phyloP scores from a whole-genome alignment of 129 eudicot species.

The Glebionis coronaria region DNA sequence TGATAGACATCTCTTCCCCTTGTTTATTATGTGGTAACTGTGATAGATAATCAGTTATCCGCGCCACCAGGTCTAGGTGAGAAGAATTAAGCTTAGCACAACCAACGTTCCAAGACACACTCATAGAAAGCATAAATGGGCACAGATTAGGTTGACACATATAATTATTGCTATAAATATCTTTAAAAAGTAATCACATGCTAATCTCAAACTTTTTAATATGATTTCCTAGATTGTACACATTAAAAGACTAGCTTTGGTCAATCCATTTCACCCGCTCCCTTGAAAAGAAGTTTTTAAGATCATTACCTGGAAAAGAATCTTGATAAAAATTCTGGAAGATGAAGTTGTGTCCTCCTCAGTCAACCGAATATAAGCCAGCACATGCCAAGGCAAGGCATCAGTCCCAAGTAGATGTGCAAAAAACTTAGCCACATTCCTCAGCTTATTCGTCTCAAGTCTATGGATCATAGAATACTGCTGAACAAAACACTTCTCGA shows the following conservation, averaged over 20 bases:
- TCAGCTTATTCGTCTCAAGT: conserved; percentile 83
- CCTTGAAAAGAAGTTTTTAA: not conserved
- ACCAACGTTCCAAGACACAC: too few relatives aligned
- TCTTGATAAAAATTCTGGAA: conserved; percentile 89
- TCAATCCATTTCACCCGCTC: too few relatives aligned
- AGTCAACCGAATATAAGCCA: conserved; percentile 80
- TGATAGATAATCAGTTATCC: not conserved
- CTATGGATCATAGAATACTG: conserved; percentile 97
- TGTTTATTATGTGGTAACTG: not conserved
- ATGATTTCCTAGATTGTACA: too few relatives aligned
- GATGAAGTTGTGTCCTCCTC: conserved; percentile 96
- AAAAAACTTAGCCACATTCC: conserved; percentile 91
- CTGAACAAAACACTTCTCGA: conserved; percentile 83
- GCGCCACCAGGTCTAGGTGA: not conserved
- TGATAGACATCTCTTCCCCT: too few relatives aligned
- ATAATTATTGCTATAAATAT: too few relatives aligned
- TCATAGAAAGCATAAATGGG: too few relatives aligned
- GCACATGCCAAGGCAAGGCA: conserved; percentile 87
- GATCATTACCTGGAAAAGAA: conserved; percentile 78
- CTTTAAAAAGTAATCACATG: too few relatives aligned
- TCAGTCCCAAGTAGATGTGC: conserved; percentile 95
- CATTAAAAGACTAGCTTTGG: too few relatives aligned
- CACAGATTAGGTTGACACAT: too few relatives aligned
- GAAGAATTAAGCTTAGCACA: not conserved
- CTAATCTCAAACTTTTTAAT: too few relatives aligned